A percentile compares a stretch with the other conserved stretches of the same genome.
phyloP scores from a whole-genome alignment of 306 rosid genomes.

The Glycine tomentella region DNA sequence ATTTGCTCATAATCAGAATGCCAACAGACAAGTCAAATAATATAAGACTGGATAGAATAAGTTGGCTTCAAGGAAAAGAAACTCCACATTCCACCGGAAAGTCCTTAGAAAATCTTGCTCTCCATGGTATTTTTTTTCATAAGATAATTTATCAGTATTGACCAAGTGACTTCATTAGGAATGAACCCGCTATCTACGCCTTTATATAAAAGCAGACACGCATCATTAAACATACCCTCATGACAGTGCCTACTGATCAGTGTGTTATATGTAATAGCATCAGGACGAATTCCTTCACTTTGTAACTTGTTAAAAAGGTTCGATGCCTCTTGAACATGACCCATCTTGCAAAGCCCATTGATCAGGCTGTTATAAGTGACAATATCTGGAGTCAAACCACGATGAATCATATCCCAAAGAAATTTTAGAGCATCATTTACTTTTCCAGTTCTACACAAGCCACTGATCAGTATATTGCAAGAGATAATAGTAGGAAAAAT shows the following conservation, averaged over 20 bases:
- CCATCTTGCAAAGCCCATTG: slow-evolving; percentile 84
- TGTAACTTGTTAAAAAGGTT: slow-evolving; percentile 75
- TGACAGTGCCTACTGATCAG: slow-evolving; percentile 72
- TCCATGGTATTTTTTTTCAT: slow-evolving; percentile 49
- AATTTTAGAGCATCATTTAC: slow-evolving; percentile 74
- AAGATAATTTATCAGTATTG: slow-evolving; percentile 65
- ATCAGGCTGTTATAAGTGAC: slow-evolving; percentile 88
- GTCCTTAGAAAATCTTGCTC: slow-evolving; percentile 40
- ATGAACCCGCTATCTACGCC: slow-evolving; percentile 75
- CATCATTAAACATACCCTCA: slow-evolving; percentile 69
- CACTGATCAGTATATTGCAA: slow-evolving; percentile 82
- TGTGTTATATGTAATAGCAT: slow-evolving; percentile 83
- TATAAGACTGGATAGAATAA: slow-evolving; percentile 18
- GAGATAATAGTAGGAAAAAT: slow-evolving; percentile 60
- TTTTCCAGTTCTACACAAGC: slow-evolving; percentile 74
- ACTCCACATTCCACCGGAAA: slow-evolving; percentile 14
- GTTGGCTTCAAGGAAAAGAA: slow-evolving; percentile 35
- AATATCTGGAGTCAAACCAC: slow-evolving; percentile 75
- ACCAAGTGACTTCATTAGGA: slow-evolving; percentile 83
- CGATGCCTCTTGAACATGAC: slow-evolving; percentile 67
- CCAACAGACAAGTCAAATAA: slow-evolving; percentile 35
- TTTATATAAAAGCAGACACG: slow-evolving; percentile 68
- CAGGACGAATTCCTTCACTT: slow-evolving; percentile 74
- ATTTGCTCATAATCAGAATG: slow-evolving; percentile 10
- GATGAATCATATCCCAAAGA: slow-evolving; percentile 76